A percentile compares a stretch with the other conserved stretches of the same genome.
These are phyloP conservation scores for Pleurotus pulmonarius DNA, from an alignment of 768 basidiomycete genomes.

Conservation along the genomic window DNA sequence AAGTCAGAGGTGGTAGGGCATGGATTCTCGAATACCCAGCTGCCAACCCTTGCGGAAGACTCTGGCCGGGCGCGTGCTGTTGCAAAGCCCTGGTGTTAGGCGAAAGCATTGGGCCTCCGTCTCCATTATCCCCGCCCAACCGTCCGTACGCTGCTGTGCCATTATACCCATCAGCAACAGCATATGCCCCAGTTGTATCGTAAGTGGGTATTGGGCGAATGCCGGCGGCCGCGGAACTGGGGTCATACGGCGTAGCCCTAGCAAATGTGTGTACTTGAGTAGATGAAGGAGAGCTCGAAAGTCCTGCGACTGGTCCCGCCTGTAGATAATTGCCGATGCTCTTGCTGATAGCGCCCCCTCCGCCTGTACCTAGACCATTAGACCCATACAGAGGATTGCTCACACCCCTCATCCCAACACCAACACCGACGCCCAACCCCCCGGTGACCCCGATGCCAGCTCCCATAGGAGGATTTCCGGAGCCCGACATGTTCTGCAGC, in stretches of 20 bases:
- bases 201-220: slow-evolving; percentile 12
- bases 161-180: background rate
- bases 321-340: slow-evolving; percentile 27
- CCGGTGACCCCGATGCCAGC: slow-evolving; percentile 1
- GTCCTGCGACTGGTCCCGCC: slow-evolving; percentile 15
- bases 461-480: background rate
- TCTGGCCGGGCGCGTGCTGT: slow-evolving; percentile 86
- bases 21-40: slow-evolving; percentile 91
- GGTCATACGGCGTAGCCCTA: slow-evolving; percentile 38
- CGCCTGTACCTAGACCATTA: background rate
- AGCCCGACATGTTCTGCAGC: background rate
- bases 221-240: slow-evolving; percentile 36
- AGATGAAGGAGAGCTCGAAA: slow-evolving; percentile 27
- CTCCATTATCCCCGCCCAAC: background rate
- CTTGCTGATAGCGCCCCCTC: slow-evolving; percentile 13
- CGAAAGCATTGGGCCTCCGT: slow-evolving; percentile 29
- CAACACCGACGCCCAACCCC: slow-evolving; percentile 15
- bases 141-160: background rate
- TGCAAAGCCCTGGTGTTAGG: slow-evolving; percentile 79
- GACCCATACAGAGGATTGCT: slow-evolving; percentile 26
- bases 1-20: slow-evolving; percentile 45
- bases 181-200: background rate
- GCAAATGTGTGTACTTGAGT: slow-evolving; percentile 36
- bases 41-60: slow-evolving; percentile 87
- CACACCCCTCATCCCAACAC: slow-evolving; percentile 18